Conservation (phyloP, 106 monocot species). For the Dendrobium chrysotoxum region DNA sequence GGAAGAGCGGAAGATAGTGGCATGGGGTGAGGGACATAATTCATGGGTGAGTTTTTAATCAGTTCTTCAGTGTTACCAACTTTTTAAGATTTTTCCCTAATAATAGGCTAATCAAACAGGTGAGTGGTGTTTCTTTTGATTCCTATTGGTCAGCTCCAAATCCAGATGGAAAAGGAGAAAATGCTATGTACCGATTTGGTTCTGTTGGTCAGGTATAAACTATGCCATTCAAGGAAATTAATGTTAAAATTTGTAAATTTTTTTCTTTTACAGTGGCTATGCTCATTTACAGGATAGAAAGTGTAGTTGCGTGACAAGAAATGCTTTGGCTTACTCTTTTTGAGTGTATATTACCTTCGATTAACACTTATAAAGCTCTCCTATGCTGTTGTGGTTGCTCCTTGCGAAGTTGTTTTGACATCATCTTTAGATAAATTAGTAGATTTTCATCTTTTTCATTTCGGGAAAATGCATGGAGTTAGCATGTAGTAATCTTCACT, state of each 20-base stretch:
- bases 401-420: too few relatives aligned
- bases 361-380: too few relatives aligned
- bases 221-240: background rate
- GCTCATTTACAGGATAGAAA: background rate
- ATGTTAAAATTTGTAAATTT: background rate
- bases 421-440: too few relatives aligned
- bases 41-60: conserved; percentile 14
- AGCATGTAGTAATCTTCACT: background rate
- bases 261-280: background rate
- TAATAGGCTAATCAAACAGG: conserved; percentile 37
- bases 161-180: conserved; percentile 72
- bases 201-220: conserved; percentile 81
- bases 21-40: conserved; percentile 95
- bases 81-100: background rate
- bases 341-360: too few relatives aligned
- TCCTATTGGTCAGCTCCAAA: conserved; percentile 75
- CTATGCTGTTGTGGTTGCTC: too few relatives aligned
- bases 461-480: too few relatives aligned
- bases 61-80: background rate
- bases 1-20: conserved; percentile 83
- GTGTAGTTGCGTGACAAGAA: background rate
- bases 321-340: too few relatives aligned
- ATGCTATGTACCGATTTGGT: conserved; percentile 77
- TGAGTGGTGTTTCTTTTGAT: conserved; percentile 97
- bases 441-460: too few relatives aligned